Base-by-base conservation (phyloP, 2,329 filamentous ascomycete species). In the Penicillium sp. region DNA sequence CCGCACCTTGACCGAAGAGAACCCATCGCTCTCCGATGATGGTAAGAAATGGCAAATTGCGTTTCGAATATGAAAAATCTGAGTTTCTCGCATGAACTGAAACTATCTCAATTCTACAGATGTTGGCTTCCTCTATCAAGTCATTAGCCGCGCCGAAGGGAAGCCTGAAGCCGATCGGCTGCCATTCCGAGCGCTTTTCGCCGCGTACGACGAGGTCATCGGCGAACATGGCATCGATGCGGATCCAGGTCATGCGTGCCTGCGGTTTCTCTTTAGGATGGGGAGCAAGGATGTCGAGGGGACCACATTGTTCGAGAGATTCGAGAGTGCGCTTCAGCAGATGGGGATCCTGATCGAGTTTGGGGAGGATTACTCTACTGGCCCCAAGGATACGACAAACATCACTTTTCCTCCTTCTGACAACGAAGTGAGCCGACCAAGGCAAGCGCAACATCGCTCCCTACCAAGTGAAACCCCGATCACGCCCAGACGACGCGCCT, bases 191-290 rank as follows among this genome's bases (percentile, higher is more conserved):
- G 88, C 88, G 8, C 78, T 95, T 13, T 94, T 94, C 69, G 77
- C 79, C 45, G 88, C 88, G 28, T 94, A 94, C 64, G 85, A 93
- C 62, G 76, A 81, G 47, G 77, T 90, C 37, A 78, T 95, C n/a
- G 80, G 80, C 4, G 75, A 82, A 55, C 75, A 86, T 72, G 85
- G 82, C 46, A 73, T 88, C 54, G 78, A 88, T 50, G 77, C 82
- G n/a, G 83, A 87, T 59, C 77, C 85, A 56, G 87, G 90, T 60
- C 82, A 83, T 58, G 81, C 86, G 57, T 84, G 90, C 61, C 83
- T 89, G 55, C 81, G 85, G 53, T 83, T 94, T 59, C 71, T 95
- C 47, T 88, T 93, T 65, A 84, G 84, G 60, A 82, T 95, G 64
- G 86, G 87, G 45, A 83, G 82, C 51, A 77, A 69, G 51, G 62